Percentiles rank a stretch among this genome's conserved stretches.
phyloP scores from a whole-genome alignment of 2,329 filamentous ascomycete species.

The Pyrenophora teres region DNA sequence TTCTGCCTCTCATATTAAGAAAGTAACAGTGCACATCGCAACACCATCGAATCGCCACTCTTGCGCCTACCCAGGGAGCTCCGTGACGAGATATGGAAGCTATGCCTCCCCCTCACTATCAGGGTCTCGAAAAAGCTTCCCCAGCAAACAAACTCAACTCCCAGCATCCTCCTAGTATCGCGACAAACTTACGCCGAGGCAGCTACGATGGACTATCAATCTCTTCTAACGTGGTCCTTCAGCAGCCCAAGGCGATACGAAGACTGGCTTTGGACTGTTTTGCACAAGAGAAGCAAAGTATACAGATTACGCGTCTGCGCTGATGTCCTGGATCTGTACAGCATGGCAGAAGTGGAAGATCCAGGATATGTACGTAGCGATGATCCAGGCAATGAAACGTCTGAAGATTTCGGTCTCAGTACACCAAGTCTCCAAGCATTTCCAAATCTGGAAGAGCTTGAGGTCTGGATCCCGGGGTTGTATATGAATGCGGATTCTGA shows the following conservation, averaged over 20 bases:
- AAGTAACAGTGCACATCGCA: neutral
- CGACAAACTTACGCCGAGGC: constrained; percentile 2
- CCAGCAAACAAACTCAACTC: neutral
- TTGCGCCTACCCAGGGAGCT: constrained; percentile 4
- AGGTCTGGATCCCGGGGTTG: neutral
- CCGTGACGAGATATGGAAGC: constrained; percentile 2
- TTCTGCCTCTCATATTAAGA: neutral
- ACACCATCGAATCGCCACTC: neutral
- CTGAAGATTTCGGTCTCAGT: neutral
- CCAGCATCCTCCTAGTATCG: neutral
- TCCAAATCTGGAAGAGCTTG: neutral
- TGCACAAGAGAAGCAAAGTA: neutral
- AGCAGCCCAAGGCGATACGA: neutral
- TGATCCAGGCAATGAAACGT: neutral
- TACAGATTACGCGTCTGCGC: neutral
- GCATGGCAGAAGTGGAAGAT: neutral
- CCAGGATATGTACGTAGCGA: neutral
- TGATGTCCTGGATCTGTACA: constrained; percentile 1
- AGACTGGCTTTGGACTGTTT: neutral
- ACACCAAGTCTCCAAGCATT: neutral
- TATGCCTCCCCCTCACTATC: neutral
- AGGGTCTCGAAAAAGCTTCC: neutral
- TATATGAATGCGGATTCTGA: neutral
- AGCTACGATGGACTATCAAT: neutral
- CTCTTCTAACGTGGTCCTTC: neutral